These are phyloP conservation scores for Immersiella caudata DNA, from an alignment of 495 filamentous ascomycete species.

Conservation along the genomic window DNA sequence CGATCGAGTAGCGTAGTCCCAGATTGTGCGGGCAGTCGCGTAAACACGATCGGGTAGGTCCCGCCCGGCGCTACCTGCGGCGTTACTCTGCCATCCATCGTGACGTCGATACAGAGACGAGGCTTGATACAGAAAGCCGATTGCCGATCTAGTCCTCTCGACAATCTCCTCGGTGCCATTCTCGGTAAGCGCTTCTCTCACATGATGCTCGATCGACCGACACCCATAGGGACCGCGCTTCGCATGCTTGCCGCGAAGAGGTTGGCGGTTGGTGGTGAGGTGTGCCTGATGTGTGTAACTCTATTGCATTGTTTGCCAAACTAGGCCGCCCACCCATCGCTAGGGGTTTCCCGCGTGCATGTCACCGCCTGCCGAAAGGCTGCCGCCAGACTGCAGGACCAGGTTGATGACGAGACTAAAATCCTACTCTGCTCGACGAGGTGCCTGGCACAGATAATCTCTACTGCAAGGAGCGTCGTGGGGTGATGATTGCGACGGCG, in stretches of 20 bases:
- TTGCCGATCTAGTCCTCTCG: background rate
- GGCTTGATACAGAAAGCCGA: background rate
- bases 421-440: background rate
- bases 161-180: constrained; percentile 2
- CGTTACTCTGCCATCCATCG: background rate
- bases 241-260: background rate
- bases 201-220: background rate
- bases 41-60: background rate
- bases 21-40: background rate
- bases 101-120: background rate
- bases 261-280: background rate
- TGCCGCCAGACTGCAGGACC: background rate
- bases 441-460: background rate
- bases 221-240: background rate
- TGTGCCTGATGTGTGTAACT: background rate
- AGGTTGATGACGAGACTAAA: background rate
- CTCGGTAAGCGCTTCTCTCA: background rate
- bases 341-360: background rate
- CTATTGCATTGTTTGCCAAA: background rate
- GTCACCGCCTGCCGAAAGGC: background rate
- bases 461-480: background rate
- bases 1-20: background rate
- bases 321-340: background rate
- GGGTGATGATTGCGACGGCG: background rate
- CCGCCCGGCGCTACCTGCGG: background rate